Percentiles rank a stretch among this genome's conserved stretches.
phyloP scores from a whole-genome alignment of 495 filamentous ascomycete genomes.

The Extremus antarcticus region DNA sequence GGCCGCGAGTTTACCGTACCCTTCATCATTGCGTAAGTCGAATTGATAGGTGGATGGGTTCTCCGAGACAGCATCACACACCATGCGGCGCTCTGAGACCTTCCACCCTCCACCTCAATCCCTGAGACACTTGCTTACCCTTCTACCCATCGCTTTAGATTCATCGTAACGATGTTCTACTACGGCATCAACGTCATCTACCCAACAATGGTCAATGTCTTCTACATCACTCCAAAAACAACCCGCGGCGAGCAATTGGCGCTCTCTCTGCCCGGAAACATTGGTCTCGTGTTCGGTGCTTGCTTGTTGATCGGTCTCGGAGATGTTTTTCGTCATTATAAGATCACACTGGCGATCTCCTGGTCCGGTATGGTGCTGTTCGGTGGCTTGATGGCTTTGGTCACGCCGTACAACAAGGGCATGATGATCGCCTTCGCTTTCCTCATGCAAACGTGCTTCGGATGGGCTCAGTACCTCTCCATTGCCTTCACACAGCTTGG shows the following conservation, averaged over 20 bases:
- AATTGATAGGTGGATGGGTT: too few relatives aligned
- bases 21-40: conserved; percentile 17
- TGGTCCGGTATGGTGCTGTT: conserved; percentile 27
- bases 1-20: conserved; percentile 24
- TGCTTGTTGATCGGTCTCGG: conserved; percentile 27
- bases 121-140: too few relatives aligned
- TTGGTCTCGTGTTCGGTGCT: conserved; percentile 26
- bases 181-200: conserved; percentile 23
- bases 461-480: conserved; percentile 25
- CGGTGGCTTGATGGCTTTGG: conserved; percentile 24
- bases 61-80: too few relatives aligned
- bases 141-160: too few relatives aligned
- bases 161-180: conserved; percentile 26
- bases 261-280: conserved; percentile 24
- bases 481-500: conserved; percentile 29
- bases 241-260: conserved; percentile 21
- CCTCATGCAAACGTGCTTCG: conserved; percentile 23
- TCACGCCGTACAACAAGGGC: conserved; percentile 22
- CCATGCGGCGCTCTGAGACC: too few relatives aligned
- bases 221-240: conserved; percentile 21
- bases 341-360: conserved; percentile 22
- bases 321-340: conserved; percentile 25
- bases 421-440: conserved; percentile 33
- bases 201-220: conserved; percentile 12
- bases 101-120: too few relatives aligned